Percentiles rank a stretch among this genome's conserved stretches.
phyloP scores from a whole-genome alignment of 2,329 filamentous ascomycete genomes.

The Exserohilum rostratum region DNA sequence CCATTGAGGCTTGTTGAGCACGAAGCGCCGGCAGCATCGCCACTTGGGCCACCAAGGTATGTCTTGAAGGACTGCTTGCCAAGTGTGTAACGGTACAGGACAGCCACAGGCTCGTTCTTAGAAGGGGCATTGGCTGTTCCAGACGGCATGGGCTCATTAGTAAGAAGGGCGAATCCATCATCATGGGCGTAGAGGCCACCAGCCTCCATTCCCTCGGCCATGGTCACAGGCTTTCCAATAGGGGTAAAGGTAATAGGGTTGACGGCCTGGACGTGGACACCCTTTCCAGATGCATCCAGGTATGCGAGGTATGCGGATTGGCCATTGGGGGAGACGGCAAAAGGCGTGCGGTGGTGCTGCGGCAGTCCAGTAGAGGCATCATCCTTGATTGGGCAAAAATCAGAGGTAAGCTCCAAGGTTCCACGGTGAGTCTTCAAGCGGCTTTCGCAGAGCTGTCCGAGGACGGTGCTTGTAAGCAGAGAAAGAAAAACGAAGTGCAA shows the following conservation, averaged over 20 bases:
- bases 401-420: slow-evolving; percentile 55
- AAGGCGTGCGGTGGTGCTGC: slow-evolving; percentile 67
- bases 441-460: slow-evolving; percentile 50
- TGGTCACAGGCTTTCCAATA: slow-evolving; percentile 58
- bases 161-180: slow-evolving; percentile 68
- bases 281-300: slow-evolving; percentile 61
- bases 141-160: slow-evolving; percentile 61
- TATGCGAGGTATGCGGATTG: slow-evolving; percentile 66
- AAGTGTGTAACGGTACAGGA: slow-evolving; percentile 64
- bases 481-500: slow-evolving; percentile 40
- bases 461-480: slow-evolving; percentile 41
- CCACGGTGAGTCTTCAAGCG: slow-evolving; percentile 52
- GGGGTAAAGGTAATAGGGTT: slow-evolving; percentile 61
- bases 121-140: slow-evolving; percentile 58
- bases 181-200: slow-evolving; percentile 67
- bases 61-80: slow-evolving; percentile 65
- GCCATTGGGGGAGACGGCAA: slow-evolving; percentile 64
- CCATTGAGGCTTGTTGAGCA: slow-evolving; percentile 66
- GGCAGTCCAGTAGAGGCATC: slow-evolving; percentile 67
- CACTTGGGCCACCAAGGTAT: slow-evolving; percentile 64
- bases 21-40: slow-evolving; percentile 53
- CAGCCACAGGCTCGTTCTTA: slow-evolving; percentile 58
- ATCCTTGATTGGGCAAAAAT: slow-evolving; percentile 64
- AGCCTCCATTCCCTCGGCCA: slow-evolving; percentile 62
- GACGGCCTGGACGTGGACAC: slow-evolving; percentile 64